Evolutionary conservation across 169 alveolate genomes (phyloP).

Genomic region (Theileria parva): DNA sequence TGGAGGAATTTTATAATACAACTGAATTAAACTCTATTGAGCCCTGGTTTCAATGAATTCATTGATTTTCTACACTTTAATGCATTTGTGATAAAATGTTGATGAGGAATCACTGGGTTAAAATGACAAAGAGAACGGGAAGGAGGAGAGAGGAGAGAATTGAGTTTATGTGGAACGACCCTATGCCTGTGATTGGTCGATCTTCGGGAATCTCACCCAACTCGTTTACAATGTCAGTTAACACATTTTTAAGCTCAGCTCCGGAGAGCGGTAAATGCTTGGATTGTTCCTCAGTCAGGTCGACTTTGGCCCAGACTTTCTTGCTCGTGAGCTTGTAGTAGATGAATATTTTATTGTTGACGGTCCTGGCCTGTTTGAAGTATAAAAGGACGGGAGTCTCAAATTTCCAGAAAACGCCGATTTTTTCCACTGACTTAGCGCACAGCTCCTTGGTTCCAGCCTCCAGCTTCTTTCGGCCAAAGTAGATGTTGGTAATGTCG

Average conservation of each 20-base stretch:
- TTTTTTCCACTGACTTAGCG: not conserved
- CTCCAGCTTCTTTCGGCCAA: conserved; percentile 12
- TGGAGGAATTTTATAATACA: not conserved
- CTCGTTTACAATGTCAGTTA: not conserved
- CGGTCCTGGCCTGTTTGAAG: conserved; percentile 3
- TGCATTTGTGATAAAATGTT: not conserved
- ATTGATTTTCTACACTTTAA: not conserved
- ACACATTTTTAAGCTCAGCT: not conserved
- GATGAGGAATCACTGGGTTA: not conserved
- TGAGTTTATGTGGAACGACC: not conserved
- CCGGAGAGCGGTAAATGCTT: conserved; percentile 20
- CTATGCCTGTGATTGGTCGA: conserved; percentile 4
- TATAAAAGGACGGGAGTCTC: conserved; percentile 12
- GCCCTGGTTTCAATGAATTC: not conserved
- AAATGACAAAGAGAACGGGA: not conserved
- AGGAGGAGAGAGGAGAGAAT: not conserved
- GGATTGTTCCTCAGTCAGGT: not conserved
- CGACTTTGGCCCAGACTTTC: conserved; percentile 14
- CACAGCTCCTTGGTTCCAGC: conserved; percentile 6
- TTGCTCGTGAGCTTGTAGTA: conserved; percentile 1
- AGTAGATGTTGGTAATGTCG: not conserved
- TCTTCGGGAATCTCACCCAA: conserved; percentile 26
- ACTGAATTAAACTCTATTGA: not conserved
- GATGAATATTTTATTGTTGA: not conserved
- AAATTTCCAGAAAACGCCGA: conserved; percentile 18